Base-by-base conservation (phyloP, 371 early-diverging fungal genomes). In the Mortierella sp. region DNA sequence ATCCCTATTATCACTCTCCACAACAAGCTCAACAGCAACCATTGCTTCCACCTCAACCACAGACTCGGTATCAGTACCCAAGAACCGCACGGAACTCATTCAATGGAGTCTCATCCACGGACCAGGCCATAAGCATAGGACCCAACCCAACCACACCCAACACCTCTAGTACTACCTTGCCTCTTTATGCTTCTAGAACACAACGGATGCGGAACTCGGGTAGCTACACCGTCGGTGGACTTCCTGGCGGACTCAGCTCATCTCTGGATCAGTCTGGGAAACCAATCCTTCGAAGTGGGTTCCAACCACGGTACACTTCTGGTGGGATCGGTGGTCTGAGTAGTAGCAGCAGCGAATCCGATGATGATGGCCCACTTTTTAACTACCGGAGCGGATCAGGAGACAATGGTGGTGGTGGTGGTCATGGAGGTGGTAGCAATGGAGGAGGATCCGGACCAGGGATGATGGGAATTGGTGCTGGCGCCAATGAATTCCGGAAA, bases 1-100 rank as follows among this genome's bases (percentile, higher is more conserved):
- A 37, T 9, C 9, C 57, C 1, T 57, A 57, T 28, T 47, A 44
- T 46, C n/a, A 26, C 18, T 25, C 60, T 44, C 60, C 28, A 18
- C 60, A 19, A 26, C 53, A 19, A 19, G 19, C 12, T 3, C 23
- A n/a, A 14, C 61, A 70, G 12, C 66, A 60, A 18, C 66, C 53
- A 46, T 47, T 44, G 45, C 70, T 52, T n/a, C 62, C 68, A 37
- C 72, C 65, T 44, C 71, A 64, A 57, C 74, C 58, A 43, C 71
- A 72, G 60, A 77, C 47, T 57, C 72, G 52, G 79, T 89, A 25
- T 52, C 68, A 57, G 72, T 89, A 63, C 43, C 74, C 58, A 43
- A 85, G 57, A 14, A 50, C 21, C 4, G 21, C 50, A 50, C 16
- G 16, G 21, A 50, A 16, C 16, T n/a, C 50, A 14, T 16, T 50